Evolutionary conservation across 345 rosid species (phyloP).

Genomic region (Euphorbia tirucalli): DNA sequence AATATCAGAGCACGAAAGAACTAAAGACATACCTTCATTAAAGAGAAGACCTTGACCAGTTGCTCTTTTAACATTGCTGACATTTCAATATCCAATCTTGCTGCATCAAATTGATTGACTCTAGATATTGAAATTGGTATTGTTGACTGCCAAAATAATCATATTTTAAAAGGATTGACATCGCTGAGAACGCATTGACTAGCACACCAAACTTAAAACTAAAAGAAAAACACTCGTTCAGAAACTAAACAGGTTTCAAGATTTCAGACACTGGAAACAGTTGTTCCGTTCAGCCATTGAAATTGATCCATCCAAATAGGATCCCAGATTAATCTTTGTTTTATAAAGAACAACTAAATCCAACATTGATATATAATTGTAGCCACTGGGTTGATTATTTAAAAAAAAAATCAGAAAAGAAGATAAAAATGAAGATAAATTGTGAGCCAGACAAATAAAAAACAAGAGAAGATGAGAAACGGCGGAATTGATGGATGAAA

Average conservation of each 20-base stretch:
- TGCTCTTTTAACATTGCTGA: slow-evolving; percentile 97
- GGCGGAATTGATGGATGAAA: neutral
- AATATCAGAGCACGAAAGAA: neutral
- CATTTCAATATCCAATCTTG: slow-evolving; percentile 90
- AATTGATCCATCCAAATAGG: neutral
- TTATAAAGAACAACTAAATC: neutral
- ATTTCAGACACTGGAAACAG: neutral
- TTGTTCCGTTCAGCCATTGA: neutral
- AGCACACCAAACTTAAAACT: neutral
- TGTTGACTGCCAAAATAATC: slow-evolving; percentile 40
- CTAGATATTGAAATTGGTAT: slow-evolving; percentile 75
- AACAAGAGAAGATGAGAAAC: neutral
- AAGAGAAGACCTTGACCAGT: slow-evolving; percentile 84
- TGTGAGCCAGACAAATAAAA: neutral
- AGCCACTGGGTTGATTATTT: neutral
- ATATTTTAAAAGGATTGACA: neutral
- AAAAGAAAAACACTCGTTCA: neutral
- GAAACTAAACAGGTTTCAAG: neutral
- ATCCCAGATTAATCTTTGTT: neutral
- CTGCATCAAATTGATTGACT: slow-evolving; percentile 97
- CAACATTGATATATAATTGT: neutral
- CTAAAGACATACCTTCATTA: slow-evolving; percentile 64
- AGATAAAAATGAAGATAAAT: neutral
- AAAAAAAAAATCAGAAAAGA: neutral
- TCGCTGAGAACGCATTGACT: neutral